A percentile compares a stretch with the other conserved stretches of the same genome.
These are phyloP conservation scores for Psilocybe cubensis DNA, from an alignment of 768 basidiomycete species.

Conservation along the genomic window DNA sequence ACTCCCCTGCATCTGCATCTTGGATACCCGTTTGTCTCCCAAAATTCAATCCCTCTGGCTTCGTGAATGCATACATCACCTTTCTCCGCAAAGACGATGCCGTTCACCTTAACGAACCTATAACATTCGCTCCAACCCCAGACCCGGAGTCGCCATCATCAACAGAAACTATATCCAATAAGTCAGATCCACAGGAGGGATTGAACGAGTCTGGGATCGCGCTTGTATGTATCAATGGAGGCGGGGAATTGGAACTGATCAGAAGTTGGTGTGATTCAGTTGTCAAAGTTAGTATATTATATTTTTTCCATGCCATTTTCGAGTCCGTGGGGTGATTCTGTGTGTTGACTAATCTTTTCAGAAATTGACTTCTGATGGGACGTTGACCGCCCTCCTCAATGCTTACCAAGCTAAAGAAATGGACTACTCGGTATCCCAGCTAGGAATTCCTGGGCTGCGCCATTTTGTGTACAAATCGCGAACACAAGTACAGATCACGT, in stretches of 20 bases:
- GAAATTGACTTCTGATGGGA: constrained; percentile 69
- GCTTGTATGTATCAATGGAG: constrained; percentile 80
- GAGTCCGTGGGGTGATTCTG: neutral
- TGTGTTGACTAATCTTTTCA: constrained; percentile 29
- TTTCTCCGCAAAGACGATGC: constrained; percentile 58
- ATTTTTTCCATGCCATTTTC: neutral
- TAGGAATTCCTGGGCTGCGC: constrained; percentile 87
- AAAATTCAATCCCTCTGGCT: constrained; percentile 87
- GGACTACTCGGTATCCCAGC: constrained; percentile 69
- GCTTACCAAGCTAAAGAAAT: constrained; percentile 53
- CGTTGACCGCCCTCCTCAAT: constrained; percentile 51
- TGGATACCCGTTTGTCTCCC: constrained; percentile 98
- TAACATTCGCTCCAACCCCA: constrained; percentile 2
- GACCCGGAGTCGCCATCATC: constrained; percentile 13
- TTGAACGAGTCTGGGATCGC: constrained; percentile 51
- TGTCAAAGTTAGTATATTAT: constrained; percentile 49
- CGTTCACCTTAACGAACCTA: constrained; percentile 15
- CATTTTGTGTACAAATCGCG: constrained; percentile 97
- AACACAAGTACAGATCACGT: constrained; percentile 85
- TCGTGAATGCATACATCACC: constrained; percentile 89
- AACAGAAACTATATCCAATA: constrained; percentile 8
- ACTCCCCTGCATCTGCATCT: constrained; percentile 79
- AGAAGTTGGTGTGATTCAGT: constrained; percentile 75
- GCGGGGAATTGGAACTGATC: constrained; percentile 85
- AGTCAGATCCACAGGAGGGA: constrained; percentile 21